Evolutionary conservation across 2,329 filamentous ascomycete species (phyloP).

Genomic region (Penicillium fuscoglaucum): DNA sequence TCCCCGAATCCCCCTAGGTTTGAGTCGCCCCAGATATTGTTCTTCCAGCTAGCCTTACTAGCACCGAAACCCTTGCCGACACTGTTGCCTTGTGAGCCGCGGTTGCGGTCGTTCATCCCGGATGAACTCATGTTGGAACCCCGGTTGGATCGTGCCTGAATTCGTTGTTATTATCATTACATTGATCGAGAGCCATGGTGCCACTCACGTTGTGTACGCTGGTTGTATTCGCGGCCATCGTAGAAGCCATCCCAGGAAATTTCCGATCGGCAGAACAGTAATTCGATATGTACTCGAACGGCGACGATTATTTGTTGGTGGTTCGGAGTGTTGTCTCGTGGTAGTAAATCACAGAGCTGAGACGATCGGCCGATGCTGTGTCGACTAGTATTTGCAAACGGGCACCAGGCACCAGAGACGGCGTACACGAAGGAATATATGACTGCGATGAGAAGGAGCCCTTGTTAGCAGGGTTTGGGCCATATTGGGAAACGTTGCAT

Average conservation of each 20-base stretch:
- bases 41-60: slow-evolving; percentile 46
- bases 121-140: slow-evolving; percentile 43
- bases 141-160: slow-evolving; percentile 37
- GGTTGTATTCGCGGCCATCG: slow-evolving; percentile 39
- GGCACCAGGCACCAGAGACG: slow-evolving; percentile 34
- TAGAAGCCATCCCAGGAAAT: slow-evolving; percentile 35
- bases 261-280: slow-evolving; percentile 17
- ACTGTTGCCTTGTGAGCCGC: slow-evolving; percentile 40
- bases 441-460: slow-evolving; percentile 19
- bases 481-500: background rate
- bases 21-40: slow-evolving; percentile 55
- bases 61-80: slow-evolving; percentile 48
- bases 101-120: slow-evolving; percentile 37
- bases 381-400: slow-evolving; percentile 32
- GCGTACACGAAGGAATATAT: slow-evolving; percentile 31
- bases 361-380: slow-evolving; percentile 18
- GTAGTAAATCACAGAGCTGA: slow-evolving; percentile 25
- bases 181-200: background rate
- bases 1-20: slow-evolving; percentile 50
- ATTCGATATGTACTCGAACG: slow-evolving; percentile 31
- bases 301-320: slow-evolving; percentile 21
- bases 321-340: slow-evolving; percentile 13
- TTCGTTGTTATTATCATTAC: slow-evolving; percentile 14
- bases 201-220: slow-evolving; percentile 42
- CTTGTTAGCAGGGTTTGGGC: slow-evolving; percentile 20